A percentile compares a stretch with the other conserved stretches of the same genome.
Evolutionary conservation across 495 filamentous ascomycete species (phyloP).

Genomic region (Elaphomyces granulatus): DNA sequence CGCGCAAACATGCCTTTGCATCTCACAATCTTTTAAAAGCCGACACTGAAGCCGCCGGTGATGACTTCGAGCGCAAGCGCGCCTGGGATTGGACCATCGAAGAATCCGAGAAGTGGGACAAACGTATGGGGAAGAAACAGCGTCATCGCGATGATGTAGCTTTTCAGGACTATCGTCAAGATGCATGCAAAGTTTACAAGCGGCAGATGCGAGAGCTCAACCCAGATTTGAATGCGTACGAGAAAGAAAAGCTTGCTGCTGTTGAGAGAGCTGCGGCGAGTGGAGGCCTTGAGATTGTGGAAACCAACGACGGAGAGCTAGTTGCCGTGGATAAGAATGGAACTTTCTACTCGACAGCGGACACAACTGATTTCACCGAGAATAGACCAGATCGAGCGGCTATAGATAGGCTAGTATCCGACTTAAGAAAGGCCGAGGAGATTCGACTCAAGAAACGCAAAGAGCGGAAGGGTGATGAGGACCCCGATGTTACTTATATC

Average conservation of each 20-base stretch:
- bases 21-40: slow-evolving; percentile 89
- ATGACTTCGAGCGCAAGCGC: slow-evolving; percentile 92
- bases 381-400: slow-evolving; percentile 81
- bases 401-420: slow-evolving; percentile 76
- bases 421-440: slow-evolving; percentile 82
- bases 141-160: slow-evolving; percentile 70
- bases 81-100: slow-evolving; percentile 98
- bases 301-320: slow-evolving; percentile 86
- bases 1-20: slow-evolving; percentile 70
- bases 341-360: slow-evolving; percentile 74
- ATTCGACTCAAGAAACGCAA: slow-evolving; percentile 67
- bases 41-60: slow-evolving; percentile 67
- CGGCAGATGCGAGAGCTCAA: slow-evolving; percentile 64
- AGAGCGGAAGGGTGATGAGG: slow-evolving; percentile 61
- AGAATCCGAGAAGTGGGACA: slow-evolving; percentile 88
- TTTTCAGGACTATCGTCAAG: slow-evolving; percentile 79
- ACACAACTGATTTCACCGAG: slow-evolving; percentile 64
- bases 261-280: slow-evolving; percentile 68
- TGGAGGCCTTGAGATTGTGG: slow-evolving; percentile 79
- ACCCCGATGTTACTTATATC: slow-evolving; percentile 92
- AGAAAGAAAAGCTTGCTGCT: slow-evolving; percentile 67
- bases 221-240: slow-evolving; percentile 63
- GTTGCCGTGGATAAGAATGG: slow-evolving; percentile 86
- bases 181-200: slow-evolving; percentile 86
- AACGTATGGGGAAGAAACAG: slow-evolving; percentile 72